Conservation (phyloP, 306 rosid species). For the Quercus mongolica region DNA sequence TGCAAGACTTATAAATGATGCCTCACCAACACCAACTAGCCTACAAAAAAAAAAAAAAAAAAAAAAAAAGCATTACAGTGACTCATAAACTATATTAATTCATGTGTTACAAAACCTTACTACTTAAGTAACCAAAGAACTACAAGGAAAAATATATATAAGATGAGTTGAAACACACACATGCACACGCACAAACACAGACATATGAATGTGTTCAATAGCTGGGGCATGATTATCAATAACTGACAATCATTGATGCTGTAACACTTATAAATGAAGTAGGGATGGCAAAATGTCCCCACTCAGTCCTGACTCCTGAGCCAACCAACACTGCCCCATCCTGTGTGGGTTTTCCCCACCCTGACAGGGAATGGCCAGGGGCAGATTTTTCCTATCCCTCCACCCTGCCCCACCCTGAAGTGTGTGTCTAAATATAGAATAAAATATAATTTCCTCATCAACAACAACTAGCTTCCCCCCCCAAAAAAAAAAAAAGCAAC, state of each 20-base stretch:
- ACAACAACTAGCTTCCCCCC: conserved; percentile 71
- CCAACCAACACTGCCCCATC: no score
- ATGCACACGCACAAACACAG: not conserved
- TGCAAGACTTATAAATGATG: conserved; percentile 91
- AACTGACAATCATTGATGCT: no score
- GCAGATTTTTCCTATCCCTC: no score
- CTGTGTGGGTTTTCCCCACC: no score
- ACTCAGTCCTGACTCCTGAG: no score
- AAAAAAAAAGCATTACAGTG: not conserved
- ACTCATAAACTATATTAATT: not conserved
- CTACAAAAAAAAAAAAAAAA: conserved; percentile 38
- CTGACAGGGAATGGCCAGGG: no score
- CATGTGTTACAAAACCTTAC: not conserved
- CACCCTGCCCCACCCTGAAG: no score
- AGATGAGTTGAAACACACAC: not conserved
- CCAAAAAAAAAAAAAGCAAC: not conserved
- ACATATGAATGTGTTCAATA: no score
- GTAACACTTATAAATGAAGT: no score
- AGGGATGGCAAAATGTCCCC: no score
- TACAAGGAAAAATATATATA: not conserved
- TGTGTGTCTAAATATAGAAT: no score
- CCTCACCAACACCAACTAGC: conserved; percentile 93
- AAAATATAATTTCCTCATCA: conserved; percentile 47
- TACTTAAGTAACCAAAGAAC: conserved; percentile 12
- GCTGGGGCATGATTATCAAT: no score